A percentile compares a stretch with the other conserved stretches of the same genome.
Evolutionary conservation across 2,329 filamentous ascomycete species (phyloP).

Genomic region (Nigrospora sphaerica): DNA sequence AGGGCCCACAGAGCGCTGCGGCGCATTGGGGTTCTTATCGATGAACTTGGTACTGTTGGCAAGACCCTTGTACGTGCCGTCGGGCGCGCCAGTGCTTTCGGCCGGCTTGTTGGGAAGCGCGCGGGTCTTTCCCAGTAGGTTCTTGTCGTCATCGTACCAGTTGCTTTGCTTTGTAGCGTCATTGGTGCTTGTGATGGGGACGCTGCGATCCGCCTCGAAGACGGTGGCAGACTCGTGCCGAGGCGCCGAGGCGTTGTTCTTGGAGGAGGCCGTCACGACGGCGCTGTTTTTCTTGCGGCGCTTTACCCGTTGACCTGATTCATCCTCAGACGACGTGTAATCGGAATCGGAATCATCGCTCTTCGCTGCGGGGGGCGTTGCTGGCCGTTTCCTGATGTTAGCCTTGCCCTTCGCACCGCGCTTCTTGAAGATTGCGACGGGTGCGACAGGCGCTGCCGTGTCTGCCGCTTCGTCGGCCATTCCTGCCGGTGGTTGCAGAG

Average conservation of each 20-base stretch:
- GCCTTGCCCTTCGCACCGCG: conserved; percentile 68
- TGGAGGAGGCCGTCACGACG: conserved; percentile 59
- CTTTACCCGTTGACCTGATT: conserved; percentile 71
- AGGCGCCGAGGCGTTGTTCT: conserved; percentile 28
- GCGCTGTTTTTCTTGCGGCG: conserved; percentile 63
- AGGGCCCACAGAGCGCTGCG: conserved; percentile 67
- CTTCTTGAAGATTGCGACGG: conserved; percentile 77
- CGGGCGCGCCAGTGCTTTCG: conserved; percentile 21
- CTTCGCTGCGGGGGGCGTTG: conserved; percentile 64
- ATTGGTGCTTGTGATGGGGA: conserved; percentile 60
- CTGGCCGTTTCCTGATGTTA: conserved; percentile 72
- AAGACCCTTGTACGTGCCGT: conserved; percentile 71
- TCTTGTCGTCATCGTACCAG: conserved; percentile 78
- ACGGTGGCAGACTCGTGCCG: conserved; percentile 42
- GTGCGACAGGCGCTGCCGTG: conserved; percentile 24
- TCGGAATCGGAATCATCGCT: conserved; percentile 50
- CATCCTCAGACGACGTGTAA: conserved; percentile 70
- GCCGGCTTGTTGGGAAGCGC: conserved; percentile 13
- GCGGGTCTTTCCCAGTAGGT: conserved; percentile 51
- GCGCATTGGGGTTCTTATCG: conserved; percentile 71
- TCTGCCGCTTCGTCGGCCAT: neutral
- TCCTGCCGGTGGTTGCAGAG: too few relatives aligned
- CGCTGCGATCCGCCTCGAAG: conserved; percentile 53
- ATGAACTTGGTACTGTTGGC: conserved; percentile 70
- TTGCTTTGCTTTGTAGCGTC: conserved; percentile 86